phyloP scores from a whole-genome alignment of 495 filamentous ascomycete genomes.

The Hyaloscypha bicolor region DNA sequence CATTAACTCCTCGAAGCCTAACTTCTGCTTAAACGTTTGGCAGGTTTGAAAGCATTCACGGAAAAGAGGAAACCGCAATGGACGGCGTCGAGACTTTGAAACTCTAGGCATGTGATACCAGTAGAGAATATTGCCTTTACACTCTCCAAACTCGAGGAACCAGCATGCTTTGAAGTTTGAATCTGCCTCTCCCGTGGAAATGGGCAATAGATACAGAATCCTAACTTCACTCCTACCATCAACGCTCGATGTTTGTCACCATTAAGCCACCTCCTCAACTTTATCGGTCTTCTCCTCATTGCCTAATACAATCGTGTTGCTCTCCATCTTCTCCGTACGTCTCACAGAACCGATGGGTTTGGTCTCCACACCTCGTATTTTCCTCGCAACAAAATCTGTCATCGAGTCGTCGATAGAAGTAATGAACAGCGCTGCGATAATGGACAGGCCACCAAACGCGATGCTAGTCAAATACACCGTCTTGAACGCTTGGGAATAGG shows the following conservation, averaged over 20 bases:
- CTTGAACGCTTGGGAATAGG: slow-evolving; percentile 17
- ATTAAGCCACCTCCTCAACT: slow-evolving; percentile 7
- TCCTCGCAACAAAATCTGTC: slow-evolving; percentile 19
- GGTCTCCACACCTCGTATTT: slow-evolving; percentile 10
- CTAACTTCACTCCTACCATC: slow-evolving; percentile 10
- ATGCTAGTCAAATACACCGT: slow-evolving; percentile 21
- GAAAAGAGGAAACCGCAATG: slow-evolving; percentile 44
- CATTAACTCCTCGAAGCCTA: background rate
- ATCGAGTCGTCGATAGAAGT: slow-evolving; percentile 14
- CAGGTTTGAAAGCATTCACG: slow-evolving; percentile 39
- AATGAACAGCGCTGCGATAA: slow-evolving; percentile 21
- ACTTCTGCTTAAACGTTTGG: background rate
- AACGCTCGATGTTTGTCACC: background rate
- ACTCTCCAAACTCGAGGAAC: slow-evolving; percentile 6
- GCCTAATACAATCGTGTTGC: background rate
- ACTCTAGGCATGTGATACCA: no score
- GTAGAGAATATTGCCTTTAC: no score
- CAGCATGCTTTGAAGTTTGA: background rate
- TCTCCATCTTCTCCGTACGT: background rate
- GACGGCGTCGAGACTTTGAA: slow-evolving; percentile 30
- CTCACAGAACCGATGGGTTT: slow-evolving; percentile 8
- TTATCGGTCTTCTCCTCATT: slow-evolving; percentile 9
- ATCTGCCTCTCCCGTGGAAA: slow-evolving; percentile 7
- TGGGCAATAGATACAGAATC: slow-evolving; percentile 6
- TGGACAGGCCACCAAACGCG: slow-evolving; percentile 18